A percentile compares a stretch with the other conserved stretches of the same genome.
phyloP scores from a whole-genome alignment of 129 eudicot genomes.

The Scalesia atractyloides region DNA sequence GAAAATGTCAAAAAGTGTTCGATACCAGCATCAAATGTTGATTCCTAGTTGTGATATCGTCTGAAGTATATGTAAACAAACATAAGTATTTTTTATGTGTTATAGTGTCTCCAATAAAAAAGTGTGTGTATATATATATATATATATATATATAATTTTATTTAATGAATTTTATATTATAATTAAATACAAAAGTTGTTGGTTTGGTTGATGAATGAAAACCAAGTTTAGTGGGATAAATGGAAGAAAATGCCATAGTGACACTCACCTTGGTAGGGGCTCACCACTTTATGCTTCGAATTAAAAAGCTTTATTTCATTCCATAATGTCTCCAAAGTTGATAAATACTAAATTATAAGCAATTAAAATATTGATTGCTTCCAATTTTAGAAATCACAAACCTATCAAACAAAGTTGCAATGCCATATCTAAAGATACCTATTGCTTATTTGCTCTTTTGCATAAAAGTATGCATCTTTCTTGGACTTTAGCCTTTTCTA shows the following conservation, averaged over 20 bases:
- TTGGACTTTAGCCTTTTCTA: neutral
- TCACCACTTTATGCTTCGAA: slow-evolving; percentile 31
- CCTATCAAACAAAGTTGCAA: slow-evolving; percentile 27
- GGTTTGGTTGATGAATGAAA: slow-evolving; percentile 32
- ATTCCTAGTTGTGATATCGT: too few species aligned
- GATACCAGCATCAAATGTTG: too few species aligned
- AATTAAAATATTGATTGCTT: slow-evolving; percentile 26
- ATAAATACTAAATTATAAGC: slow-evolving; percentile 12
- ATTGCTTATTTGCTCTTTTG: slow-evolving; percentile 23
- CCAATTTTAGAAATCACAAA: slow-evolving; percentile 28
- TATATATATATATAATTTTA: neutral
- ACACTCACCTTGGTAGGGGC: slow-evolving; percentile 35
- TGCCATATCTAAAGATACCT: neutral
- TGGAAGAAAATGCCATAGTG: slow-evolving; percentile 35
- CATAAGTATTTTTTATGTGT: too few species aligned
- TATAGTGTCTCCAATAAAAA: too few species aligned
- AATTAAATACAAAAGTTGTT: neutral
- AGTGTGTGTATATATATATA: too few species aligned
- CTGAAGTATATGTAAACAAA: too few species aligned
- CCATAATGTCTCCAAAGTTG: slow-evolving; percentile 15
- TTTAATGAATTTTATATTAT: neutral
- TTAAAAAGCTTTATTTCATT: slow-evolving; percentile 13
- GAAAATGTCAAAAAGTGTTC: too few species aligned
- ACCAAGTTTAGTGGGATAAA: slow-evolving; percentile 34
- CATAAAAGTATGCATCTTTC: slow-evolving; percentile 9